Evolutionary conservation across 176 grass and related monocot genomes (phyloP).

Genomic region (Phyllostachys edulis): DNA sequence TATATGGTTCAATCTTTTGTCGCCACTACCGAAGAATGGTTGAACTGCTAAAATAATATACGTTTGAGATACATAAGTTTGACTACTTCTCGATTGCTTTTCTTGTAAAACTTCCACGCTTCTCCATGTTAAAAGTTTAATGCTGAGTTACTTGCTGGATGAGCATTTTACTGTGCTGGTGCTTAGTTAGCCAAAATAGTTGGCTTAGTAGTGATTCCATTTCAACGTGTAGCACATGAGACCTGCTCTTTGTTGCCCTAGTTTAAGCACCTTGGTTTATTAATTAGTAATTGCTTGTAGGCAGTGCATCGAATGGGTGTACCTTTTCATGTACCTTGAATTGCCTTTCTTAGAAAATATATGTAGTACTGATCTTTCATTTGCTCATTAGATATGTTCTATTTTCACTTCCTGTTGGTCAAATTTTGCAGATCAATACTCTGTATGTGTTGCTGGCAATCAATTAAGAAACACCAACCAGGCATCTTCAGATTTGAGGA

Average conservation of each 20-base stretch:
- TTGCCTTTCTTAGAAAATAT: background rate
- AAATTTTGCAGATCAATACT: slow-evolving; percentile 56
- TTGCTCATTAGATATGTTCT: background rate
- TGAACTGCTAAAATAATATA: slow-evolving; percentile 3
- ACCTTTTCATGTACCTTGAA: background rate
- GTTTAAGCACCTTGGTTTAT: background rate
- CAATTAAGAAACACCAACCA: slow-evolving; percentile 44
- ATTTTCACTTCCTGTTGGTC: slow-evolving; percentile 13
- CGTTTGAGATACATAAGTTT: background rate
- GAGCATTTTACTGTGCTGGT: background rate
- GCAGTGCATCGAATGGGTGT: background rate
- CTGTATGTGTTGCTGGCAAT: slow-evolving; percentile 26
- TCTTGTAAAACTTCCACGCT: background rate
- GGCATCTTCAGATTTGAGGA: slow-evolving; percentile 43
- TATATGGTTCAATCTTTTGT: background rate
- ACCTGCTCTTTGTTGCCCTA: slow-evolving; percentile 13
- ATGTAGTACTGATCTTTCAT: background rate
- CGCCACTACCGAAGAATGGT: background rate
- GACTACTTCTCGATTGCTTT: background rate
- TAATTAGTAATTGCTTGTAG: background rate
- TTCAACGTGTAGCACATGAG: background rate
- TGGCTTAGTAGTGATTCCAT: background rate
- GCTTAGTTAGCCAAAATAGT: background rate
- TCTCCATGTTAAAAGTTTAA: background rate
- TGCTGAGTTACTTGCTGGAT: background rate